Evolutionary conservation across 768 basidiomycete species (phyloP).

Genomic region (Lactarius deliciosus): DNA sequence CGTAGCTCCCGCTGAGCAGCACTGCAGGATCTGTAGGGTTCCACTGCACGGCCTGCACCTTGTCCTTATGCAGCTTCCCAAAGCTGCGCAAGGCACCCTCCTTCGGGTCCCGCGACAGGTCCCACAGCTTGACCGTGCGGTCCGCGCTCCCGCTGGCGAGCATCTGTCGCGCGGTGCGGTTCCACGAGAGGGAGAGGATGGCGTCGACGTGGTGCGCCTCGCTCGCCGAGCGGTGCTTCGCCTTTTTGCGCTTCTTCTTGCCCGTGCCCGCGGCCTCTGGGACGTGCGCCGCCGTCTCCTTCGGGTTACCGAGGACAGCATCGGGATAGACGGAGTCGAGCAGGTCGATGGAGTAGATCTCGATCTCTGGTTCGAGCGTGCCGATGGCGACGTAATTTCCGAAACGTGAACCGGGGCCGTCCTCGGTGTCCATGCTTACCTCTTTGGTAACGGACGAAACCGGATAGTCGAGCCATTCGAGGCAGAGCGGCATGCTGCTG

Average conservation of each 20-base stretch:
- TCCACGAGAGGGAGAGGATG: constrained; percentile 93
- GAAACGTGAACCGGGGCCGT: constrained; percentile 38
- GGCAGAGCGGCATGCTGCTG: constrained; percentile 94
- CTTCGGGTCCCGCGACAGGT: constrained; percentile 68
- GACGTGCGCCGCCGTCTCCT: constrained; percentile 75
- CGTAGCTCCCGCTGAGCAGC: constrained; percentile 89
- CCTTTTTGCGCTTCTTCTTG: constrained; percentile 94
- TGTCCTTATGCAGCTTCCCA: constrained; percentile 79
- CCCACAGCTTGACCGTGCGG: constrained; percentile 96
- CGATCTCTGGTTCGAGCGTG: constrained; percentile 95
- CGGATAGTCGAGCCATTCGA: constrained; percentile 97
- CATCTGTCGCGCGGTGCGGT: constrained; percentile 82
- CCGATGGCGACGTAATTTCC: constrained; percentile 98
- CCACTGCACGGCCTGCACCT: constrained; percentile 97
- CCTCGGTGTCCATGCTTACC: constrained; percentile 33
- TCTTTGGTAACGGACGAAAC: constrained; percentile 48
- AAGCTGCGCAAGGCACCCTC: constrained; percentile 81
- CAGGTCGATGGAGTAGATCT: constrained; percentile 95
- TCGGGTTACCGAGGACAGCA: constrained; percentile 86
- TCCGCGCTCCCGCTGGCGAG: constrained; percentile 93
- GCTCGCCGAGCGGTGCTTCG: constrained; percentile 60
- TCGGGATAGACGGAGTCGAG: constrained; percentile 96
- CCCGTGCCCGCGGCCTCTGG: constrained; percentile 84
- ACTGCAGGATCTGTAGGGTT: constrained; percentile 86
- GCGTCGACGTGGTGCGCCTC: constrained; percentile 88